These are phyloP conservation scores for Blepharisma stoltei DNA, from an alignment of 73 alveolate species.

Conservation along the genomic window DNA sequence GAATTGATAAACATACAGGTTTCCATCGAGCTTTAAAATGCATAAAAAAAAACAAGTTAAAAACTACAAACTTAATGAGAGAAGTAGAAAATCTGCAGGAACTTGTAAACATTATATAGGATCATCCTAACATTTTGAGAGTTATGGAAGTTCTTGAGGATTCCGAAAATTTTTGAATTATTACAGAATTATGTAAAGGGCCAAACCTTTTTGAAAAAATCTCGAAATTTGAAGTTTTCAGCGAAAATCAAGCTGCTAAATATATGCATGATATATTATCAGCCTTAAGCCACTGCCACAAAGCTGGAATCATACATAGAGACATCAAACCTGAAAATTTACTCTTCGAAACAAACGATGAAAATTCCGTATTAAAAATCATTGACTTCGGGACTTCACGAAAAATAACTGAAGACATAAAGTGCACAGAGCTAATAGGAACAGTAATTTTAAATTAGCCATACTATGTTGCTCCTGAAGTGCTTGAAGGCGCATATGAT, in stretches of 20 bases:
- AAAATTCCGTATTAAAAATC: conserved; percentile 57
- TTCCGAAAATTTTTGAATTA: conserved; percentile 40
- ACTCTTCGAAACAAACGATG: conserved; percentile 54
- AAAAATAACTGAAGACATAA: no score
- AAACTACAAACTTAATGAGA: neutral
- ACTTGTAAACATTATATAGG: conserved; percentile 6
- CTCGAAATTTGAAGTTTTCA: conserved; percentile 47
- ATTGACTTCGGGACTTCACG: conserved; percentile 81
- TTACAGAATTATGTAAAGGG: conserved; percentile 49
- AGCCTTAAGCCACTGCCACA: conserved; percentile 83
- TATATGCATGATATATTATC: conserved; percentile 70
- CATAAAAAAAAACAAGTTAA: no score
- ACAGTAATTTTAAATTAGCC: neutral
- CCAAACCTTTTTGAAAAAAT: conserved; percentile 60
- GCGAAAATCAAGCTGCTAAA: conserved; percentile 77
- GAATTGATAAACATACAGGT: no score
- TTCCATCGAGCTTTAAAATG: no score
- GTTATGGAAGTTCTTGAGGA: conserved; percentile 42
- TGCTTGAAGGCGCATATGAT: neutral
- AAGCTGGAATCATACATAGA: conserved; percentile 75
- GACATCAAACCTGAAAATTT: conserved; percentile 16
- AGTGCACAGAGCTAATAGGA: no score
- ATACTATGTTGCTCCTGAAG: conserved; percentile 9
- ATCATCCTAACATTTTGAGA: conserved; percentile 44
- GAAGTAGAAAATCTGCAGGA: conserved; percentile 53